A percentile compares a stretch with the other conserved stretches of the same genome.
Conservation (phyloP, 2,329 filamentous ascomycete species). For the Sarocladium brachiariae region DNA sequence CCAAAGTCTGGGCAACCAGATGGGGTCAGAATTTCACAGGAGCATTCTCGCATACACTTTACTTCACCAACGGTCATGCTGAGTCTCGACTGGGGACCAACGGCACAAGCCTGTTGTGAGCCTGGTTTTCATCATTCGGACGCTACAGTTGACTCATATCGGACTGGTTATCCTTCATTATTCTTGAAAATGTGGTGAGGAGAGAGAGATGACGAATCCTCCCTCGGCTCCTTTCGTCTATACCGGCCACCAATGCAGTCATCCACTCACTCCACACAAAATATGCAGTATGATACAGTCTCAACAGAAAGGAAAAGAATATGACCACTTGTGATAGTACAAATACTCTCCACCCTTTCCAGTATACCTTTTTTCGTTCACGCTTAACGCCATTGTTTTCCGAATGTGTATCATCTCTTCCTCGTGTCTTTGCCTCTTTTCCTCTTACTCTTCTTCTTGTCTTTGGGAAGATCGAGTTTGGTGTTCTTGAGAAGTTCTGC, state of each 20-base stretch:
- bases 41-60: too few species aligned
- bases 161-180: background rate
- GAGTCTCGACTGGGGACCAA: too few species aligned
- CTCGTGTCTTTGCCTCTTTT: constrained; percentile 48
- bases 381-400: background rate
- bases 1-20: too few species aligned
- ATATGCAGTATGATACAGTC: background rate
- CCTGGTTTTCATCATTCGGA: too few species aligned
- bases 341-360: too few species aligned
- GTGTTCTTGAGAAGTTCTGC: constrained; percentile 52
- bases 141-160: too few species aligned
- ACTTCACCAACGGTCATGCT: too few species aligned
- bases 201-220: too few species aligned
- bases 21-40: too few species aligned
- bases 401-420: constrained; percentile 39
- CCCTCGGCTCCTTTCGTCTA: background rate
- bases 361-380: background rate
- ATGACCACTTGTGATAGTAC: background rate
- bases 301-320: too few species aligned
- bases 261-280: background rate
- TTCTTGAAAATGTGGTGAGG: background rate
- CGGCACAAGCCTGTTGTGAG: too few species aligned
- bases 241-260: background rate
- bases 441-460: constrained; percentile 57
- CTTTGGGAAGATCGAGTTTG: constrained; percentile 55